Evolutionary conservation across 805 yeast species (phyloP).

Genomic region (Pichia eremophila): DNA sequence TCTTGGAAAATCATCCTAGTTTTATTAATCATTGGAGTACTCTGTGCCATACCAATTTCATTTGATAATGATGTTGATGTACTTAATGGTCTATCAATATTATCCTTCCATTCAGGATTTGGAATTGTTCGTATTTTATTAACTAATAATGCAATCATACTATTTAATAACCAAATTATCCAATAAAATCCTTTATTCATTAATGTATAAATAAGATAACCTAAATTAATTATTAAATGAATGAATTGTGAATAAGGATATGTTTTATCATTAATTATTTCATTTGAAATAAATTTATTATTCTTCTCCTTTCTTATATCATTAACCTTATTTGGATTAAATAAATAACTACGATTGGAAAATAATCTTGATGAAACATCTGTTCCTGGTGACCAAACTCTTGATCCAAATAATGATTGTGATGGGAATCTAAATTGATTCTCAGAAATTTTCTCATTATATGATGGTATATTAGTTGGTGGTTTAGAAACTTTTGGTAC

Average conservation of each 20-base stretch:
- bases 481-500: not conserved
- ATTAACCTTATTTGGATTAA: not conserved
- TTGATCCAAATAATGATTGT: conserved; percentile 1
- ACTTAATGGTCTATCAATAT: not conserved
- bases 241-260: not conserved
- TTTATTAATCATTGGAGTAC: conserved; percentile 2
- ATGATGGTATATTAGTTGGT: not conserved
- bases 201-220: conserved; percentile 13
- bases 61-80: not conserved
- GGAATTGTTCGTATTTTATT: conserved; percentile 18
- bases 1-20: not conserved
- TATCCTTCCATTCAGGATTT: conserved; percentile 14
- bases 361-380: not conserved
- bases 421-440: not conserved
- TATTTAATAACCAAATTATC: conserved; percentile 16
- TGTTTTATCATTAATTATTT: conserved; percentile 6
- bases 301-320: not conserved
- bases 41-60: not conserved
- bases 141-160: conserved; percentile 9
- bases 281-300: conserved; percentile 3
- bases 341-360: not conserved
- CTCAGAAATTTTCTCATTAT: not conserved
- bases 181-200: conserved; percentile 18
- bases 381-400: not conserved
- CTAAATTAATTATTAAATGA: conserved; percentile 17